phyloP scores from a whole-genome alignment of 106 monocot species.

The Vanilla planifolia region DNA sequence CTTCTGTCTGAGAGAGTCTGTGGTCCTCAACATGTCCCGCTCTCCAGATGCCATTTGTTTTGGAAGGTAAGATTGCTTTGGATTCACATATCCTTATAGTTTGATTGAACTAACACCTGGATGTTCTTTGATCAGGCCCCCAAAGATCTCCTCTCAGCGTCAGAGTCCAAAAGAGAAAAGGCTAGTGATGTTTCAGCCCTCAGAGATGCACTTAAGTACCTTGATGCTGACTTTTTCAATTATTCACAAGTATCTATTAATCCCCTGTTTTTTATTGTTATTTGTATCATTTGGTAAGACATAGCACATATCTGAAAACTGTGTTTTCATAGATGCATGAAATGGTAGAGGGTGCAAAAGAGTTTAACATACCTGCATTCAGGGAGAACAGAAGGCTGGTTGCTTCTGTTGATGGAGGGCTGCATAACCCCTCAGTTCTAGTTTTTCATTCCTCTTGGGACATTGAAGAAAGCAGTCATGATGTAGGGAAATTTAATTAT shows the following conservation, averaged over 20 bases:
- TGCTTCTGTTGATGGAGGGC: conserved; percentile 65
- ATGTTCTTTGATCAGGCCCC: conserved; percentile 27
- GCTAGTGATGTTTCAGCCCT: conserved; percentile 22
- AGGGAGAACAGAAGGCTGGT: conserved; percentile 59
- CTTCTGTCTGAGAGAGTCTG: conserved; percentile 19
- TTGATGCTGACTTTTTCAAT: conserved; percentile 77
- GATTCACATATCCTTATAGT: not conserved
- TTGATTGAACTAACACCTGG: not conserved
- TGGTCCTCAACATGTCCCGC: conserved; percentile 23
- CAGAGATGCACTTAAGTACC: conserved; percentile 42
- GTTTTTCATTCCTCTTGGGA: conserved; percentile 80
- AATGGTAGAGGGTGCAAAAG: conserved; percentile 70
- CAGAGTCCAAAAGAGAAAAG: conserved; percentile 13
- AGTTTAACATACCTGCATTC: conserved; percentile 65
- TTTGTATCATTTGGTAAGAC: not conserved
- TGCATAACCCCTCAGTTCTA: conserved; percentile 80
- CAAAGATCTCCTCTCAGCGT: conserved; percentile 8
- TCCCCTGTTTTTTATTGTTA: not conserved
- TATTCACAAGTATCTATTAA: conserved; percentile 45
- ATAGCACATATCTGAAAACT: not conserved
- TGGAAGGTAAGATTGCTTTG: conserved; percentile 35
- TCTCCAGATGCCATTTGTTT: conserved; percentile 52
- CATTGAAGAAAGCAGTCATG: conserved; percentile 14
- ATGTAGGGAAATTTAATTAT: conserved; percentile 45
- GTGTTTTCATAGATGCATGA: conserved; percentile 45